Base-by-base conservation (phyloP, 768 basidiomycete species). In the Tephrocybe sp. region DNA sequence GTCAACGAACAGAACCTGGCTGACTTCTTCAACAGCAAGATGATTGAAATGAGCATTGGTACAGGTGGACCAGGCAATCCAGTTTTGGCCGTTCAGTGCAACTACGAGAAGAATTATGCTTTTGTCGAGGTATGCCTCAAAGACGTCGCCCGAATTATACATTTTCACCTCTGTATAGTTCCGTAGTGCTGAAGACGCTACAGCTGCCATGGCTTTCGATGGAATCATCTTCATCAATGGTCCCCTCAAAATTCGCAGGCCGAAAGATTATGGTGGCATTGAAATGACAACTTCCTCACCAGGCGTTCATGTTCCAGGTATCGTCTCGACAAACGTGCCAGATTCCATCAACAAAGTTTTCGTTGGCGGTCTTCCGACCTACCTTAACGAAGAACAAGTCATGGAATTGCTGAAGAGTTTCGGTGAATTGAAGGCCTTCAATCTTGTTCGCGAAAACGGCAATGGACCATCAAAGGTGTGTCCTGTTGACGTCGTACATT, bases 331-430 rank as follows among this genome's bases (percentile, higher is more conserved):
- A 46, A 94, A 94, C 59, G 93, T 97, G 19, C 93, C 94, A 16
- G 97, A 99, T 67, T 94, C 94, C 21, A 88, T 90, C 69, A 94
- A 98, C 82, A 98, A 98, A 74, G 78, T 99, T 45, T 99, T 98
- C 61, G 88, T 99, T 52, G 97, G 97, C 36, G 95, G 94, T 45
- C 73, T 99, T 49, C 97, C 97, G 13, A 80, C 89, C 18, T 97
- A 98, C 67, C 82, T 99, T 41, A 94, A 91, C 61, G 97, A 99
- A 68, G 97, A 97, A 63, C 94, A 98, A 70, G 97, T 98, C 51
- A 92, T 95, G 84, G 97, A 99, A 66, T 67, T 99, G 25, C 77
- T 99, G 55, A 97, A 93, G 76, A 92, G 86, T 63, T 99, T 99
- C 62, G 97, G 97, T 50, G 97, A 98, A 53, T 80, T 99, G 42